These are phyloP conservation scores for Melampsora larici-populina DNA, from an alignment of 1,284 basidiomycete species.

Conservation along the genomic window DNA sequence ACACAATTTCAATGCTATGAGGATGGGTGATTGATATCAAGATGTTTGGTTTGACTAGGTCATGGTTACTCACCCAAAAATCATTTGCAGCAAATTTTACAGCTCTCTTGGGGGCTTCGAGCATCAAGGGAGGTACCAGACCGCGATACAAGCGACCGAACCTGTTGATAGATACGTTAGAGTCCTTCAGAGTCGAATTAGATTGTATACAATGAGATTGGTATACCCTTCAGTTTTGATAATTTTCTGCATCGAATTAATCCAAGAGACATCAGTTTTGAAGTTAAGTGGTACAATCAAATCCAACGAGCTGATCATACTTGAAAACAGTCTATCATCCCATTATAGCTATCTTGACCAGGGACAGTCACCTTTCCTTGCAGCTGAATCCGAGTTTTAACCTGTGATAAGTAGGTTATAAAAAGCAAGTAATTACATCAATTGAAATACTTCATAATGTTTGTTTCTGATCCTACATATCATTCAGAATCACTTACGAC, in stretches of 20 bases:
- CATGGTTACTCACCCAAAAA: slow-evolving; percentile 66
- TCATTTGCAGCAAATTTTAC: slow-evolving; percentile 90
- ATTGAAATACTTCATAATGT: slow-evolving; percentile 46
- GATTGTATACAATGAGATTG: slow-evolving; percentile 12
- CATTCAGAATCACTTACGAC: slow-evolving; percentile 41
- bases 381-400: slow-evolving; percentile 97
- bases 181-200: background rate
- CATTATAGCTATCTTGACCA: slow-evolving; percentile 54
- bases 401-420: slow-evolving; percentile 53
- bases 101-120: slow-evolving; percentile 97
- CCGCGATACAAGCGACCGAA: slow-evolving; percentile 83
- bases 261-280: background rate
- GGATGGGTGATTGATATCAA: slow-evolving; percentile 60
- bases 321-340: slow-evolving; percentile 76
- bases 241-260: slow-evolving; percentile 20
- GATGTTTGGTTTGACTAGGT: slow-evolving; percentile 57
- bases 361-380: slow-evolving; percentile 70
- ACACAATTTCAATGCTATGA: slow-evolving; percentile 29
- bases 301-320: slow-evolving; percentile 59
- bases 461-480: slow-evolving; percentile 50
- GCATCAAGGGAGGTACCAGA: slow-evolving; percentile 83
- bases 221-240: slow-evolving; percentile 35
- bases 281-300: background rate
- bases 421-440: slow-evolving; percentile 43
- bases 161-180: slow-evolving; percentile 56